phyloP scores from a whole-genome alignment of 2,329 filamentous ascomycete species.

The Paecilomyces sp. region DNA sequence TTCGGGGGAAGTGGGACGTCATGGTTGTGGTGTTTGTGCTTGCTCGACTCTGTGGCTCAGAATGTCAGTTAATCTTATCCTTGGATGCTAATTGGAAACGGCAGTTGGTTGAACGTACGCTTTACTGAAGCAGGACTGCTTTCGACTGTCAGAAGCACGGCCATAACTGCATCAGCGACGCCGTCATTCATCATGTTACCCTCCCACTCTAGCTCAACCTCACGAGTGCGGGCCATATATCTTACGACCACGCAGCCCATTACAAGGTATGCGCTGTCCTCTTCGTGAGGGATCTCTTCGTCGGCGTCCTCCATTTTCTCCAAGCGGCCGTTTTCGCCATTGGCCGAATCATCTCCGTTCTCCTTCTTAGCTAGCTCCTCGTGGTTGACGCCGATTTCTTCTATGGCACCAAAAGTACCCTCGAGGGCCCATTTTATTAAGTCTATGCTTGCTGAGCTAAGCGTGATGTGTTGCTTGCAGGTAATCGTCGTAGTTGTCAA shows the following conservation, averaged over 20 bases:
- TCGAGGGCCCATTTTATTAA: slow-evolving; percentile 91
- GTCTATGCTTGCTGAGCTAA: slow-evolving; percentile 83
- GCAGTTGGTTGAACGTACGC: slow-evolving; percentile 47
- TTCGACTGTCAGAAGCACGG: slow-evolving; percentile 84
- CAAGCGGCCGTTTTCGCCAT: slow-evolving; percentile 26
- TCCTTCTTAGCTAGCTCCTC: slow-evolving; percentile 15
- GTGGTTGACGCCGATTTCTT: slow-evolving; percentile 37
- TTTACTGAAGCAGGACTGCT: slow-evolving; percentile 92
- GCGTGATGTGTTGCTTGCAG: slow-evolving; percentile 82
- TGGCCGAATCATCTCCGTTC: slow-evolving; percentile 16
- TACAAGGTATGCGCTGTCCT: slow-evolving; percentile 50
- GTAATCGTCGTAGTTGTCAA: slow-evolving; percentile 89
- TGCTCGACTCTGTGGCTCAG: slow-evolving; percentile 47
- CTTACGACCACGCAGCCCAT: slow-evolving; percentile 90
- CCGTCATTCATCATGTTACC: slow-evolving; percentile 96
- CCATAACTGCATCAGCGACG: slow-evolving; percentile 95
- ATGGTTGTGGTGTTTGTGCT: slow-evolving; percentile 48
- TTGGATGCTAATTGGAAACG: slow-evolving; percentile 6
- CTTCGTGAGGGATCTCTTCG: slow-evolving; percentile 35
- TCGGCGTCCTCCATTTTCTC: slow-evolving; percentile 36
- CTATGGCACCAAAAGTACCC: slow-evolving; percentile 84
- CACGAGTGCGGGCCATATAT: slow-evolving; percentile 62
- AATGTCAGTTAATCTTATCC: slow-evolving; percentile 14
- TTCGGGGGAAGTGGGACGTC: slow-evolving; percentile 49
- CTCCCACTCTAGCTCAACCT: slow-evolving; percentile 92